Conservation (phyloP, 192 early-diverging fungal species). For the Entrophospora sp. region DNA sequence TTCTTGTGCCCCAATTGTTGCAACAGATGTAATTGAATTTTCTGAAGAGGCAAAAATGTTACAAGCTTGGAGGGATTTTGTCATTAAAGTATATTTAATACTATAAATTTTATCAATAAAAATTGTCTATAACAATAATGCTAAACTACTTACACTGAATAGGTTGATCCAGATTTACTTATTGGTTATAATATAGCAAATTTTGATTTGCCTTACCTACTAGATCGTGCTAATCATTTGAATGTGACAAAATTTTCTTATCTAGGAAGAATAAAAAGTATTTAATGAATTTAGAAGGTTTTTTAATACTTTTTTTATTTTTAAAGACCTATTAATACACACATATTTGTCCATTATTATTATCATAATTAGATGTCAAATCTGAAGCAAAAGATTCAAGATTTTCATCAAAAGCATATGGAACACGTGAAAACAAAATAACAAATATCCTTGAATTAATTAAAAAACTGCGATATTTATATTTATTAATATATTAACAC, state of each 20-base stretch:
- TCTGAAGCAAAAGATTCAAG: constrained; percentile 70
- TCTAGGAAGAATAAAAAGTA: constrained; percentile 64
- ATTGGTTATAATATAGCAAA: constrained; percentile 96
- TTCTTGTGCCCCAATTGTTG: constrained; percentile 85
- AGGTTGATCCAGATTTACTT: constrained; percentile 86
- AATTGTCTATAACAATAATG: too few relatives aligned
- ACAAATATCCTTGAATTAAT: constrained; percentile 46
- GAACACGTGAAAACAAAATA: constrained; percentile 82
- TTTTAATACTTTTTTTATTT: too few relatives aligned
- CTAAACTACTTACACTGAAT: too few relatives aligned
- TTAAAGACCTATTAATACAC: too few relatives aligned
- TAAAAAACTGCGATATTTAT: too few relatives aligned
- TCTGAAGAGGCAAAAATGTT: constrained; percentile 73
- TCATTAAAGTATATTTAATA: constrained; percentile 51
- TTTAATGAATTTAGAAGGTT: constrained; percentile 1
- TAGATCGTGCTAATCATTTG: constrained; percentile 80
- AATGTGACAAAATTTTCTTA: constrained; percentile 71
- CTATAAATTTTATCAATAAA: too few relatives aligned
- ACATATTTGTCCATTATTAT: background rate
- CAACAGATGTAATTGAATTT: constrained; percentile 76
- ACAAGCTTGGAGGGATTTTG: constrained; percentile 77
- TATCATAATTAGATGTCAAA: constrained; percentile 28
- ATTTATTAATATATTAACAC: background rate
- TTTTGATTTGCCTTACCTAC: constrained; percentile 93
- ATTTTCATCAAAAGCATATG: constrained; percentile 90